phyloP scores from a whole-genome alignment of 1,284 basidiomycete species.

The Apiotrichum sp. region DNA sequence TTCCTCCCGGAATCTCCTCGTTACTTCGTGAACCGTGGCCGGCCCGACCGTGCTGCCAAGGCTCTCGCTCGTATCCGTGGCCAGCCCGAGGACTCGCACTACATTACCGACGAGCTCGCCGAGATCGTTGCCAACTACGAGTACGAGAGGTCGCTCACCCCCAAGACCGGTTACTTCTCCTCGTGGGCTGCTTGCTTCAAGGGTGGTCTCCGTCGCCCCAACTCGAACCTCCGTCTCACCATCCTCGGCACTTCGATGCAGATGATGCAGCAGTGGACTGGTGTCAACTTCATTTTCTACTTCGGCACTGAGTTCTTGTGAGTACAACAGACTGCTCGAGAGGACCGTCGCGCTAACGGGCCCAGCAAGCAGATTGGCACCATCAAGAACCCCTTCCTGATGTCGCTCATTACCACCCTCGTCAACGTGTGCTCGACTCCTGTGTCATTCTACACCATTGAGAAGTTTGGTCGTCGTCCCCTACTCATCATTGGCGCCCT shows the following conservation, averaged over 20 bases:
- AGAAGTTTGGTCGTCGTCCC: conserved; percentile 62
- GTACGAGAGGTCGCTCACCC: conserved; percentile 53
- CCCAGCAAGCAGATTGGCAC: conserved; percentile 54
- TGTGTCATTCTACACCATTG: conserved; percentile 46
- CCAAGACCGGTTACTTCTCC: conserved; percentile 29
- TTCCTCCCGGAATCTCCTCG: conserved; percentile 78
- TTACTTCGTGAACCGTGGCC: conserved; percentile 68
- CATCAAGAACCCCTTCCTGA: conserved; percentile 67
- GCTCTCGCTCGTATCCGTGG: conserved; percentile 59
- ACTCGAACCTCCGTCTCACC: conserved; percentile 66
- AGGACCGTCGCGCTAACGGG: conserved; percentile 51
- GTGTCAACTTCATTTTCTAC: conserved; percentile 79
- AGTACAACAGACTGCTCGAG: conserved; percentile 45
- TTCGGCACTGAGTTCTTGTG: conserved; percentile 33
- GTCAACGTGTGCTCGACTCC: conserved; percentile 60
- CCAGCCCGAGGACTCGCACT: conserved; percentile 52
- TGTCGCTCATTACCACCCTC: conserved; percentile 66
- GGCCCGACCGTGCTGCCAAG: conserved; percentile 56
- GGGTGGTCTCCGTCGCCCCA: conserved; percentile 43
- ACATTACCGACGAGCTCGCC: conserved; percentile 57
- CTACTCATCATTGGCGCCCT: conserved; percentile 67
- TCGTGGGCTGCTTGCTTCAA: conserved; percentile 43
- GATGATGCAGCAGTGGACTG: conserved; percentile 68
- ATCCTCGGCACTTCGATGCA: conserved; percentile 57
- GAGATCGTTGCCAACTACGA: conserved; percentile 68